A percentile compares a stretch with the other conserved stretches of the same genome.
phyloP scores from a whole-genome alignment of 1,284 basidiomycete species.

The Irpex sp. region DNA sequence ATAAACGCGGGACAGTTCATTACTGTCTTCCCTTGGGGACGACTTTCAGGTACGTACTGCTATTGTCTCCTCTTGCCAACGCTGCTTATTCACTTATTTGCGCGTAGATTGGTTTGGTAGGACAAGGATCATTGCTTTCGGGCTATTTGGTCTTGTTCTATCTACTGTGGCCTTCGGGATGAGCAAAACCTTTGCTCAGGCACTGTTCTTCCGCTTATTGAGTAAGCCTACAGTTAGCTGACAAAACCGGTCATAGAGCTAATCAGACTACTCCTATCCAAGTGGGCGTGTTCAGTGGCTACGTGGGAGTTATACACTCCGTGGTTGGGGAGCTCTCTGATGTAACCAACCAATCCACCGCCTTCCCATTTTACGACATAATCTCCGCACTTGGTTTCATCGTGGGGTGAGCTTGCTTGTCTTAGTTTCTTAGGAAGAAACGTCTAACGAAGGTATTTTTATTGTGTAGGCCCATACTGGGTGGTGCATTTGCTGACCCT shows the following conservation, averaged over 20 bases:
- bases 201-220: slow-evolving; percentile 43
- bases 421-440: neutral
- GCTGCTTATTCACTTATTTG: neutral
- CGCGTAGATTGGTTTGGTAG: slow-evolving; percentile 50
- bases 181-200: slow-evolving; percentile 39
- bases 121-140: slow-evolving; percentile 52
- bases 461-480: slow-evolving; percentile 48
- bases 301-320: slow-evolving; percentile 55
- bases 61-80: neutral
- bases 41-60: slow-evolving; percentile 24
- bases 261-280: neutral
- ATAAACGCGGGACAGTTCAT: slow-evolving; percentile 17
- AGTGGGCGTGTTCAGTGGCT: slow-evolving; percentile 46
- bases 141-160: slow-evolving; percentile 43
- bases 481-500: slow-evolving; percentile 56
- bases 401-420: slow-evolving; percentile 37
- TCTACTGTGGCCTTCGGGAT: slow-evolving; percentile 51
- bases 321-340: slow-evolving; percentile 65
- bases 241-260: neutral
- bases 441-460: too few species aligned
- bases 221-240: slow-evolving; percentile 7
- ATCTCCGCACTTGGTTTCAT: slow-evolving; percentile 57
- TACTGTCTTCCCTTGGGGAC: slow-evolving; percentile 30
- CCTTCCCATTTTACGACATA: slow-evolving; percentile 58
- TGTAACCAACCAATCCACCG: slow-evolving; percentile 51